Evolutionary conservation across 176 grass and related monocot genomes (phyloP).

Genomic region (Themeda triandra): DNA sequence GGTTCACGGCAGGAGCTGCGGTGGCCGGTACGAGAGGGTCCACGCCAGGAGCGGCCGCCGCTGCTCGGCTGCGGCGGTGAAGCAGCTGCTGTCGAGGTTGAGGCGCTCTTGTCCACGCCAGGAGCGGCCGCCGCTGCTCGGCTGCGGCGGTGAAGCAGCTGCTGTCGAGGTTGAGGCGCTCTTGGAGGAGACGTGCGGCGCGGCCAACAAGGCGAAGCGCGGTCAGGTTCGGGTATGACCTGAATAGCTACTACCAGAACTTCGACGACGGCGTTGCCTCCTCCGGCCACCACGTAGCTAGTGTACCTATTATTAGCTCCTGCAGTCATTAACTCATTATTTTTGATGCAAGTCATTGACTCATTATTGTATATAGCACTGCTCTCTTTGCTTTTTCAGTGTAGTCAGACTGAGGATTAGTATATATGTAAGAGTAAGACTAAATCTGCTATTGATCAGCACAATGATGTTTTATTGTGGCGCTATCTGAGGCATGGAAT

Average conservation of each 20-base stretch:
- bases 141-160: constrained; percentile 17
- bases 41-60: neutral
- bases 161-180: constrained; percentile 16
- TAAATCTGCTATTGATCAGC: neutral
- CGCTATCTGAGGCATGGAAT: too few relatives aligned
- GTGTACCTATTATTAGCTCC: neutral
- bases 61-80: neutral
- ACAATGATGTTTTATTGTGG: neutral
- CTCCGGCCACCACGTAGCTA: neutral
- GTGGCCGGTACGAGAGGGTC: too few relatives aligned
- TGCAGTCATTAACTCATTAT: neutral
- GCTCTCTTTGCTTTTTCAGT: too few relatives aligned
- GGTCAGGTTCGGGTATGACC: constrained; percentile 3
- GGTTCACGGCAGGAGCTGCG: too few relatives aligned
- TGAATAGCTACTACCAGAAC: constrained; percentile 25
- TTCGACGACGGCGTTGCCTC: constrained; percentile 16
- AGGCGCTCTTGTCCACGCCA: constrained; percentile 8
- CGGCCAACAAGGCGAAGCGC: neutral
- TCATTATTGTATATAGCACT: too few relatives aligned
- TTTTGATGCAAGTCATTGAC: too few relatives aligned
- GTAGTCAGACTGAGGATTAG: too few relatives aligned
- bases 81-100: constrained; percentile 35
- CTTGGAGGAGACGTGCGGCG: neutral
- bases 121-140: too few relatives aligned
- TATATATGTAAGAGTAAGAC: neutral